Base-by-base conservation (phyloP, 768 basidiomycete genomes). In the Punctularia strigosozonata region DNA sequence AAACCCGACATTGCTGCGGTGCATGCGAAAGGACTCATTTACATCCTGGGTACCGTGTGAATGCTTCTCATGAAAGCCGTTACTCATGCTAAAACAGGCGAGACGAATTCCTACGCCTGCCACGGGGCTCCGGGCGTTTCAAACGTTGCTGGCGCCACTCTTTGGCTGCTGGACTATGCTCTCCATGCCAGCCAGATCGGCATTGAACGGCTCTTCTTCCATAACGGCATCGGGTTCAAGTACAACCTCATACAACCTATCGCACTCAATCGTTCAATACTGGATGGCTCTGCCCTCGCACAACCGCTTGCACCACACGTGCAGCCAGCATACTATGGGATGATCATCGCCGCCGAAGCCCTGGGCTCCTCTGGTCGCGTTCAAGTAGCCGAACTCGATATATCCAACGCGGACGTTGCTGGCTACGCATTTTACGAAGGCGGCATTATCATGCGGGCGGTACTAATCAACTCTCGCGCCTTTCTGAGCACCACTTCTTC, bases 161-260 rank as follows among this genome's bases (percentile, higher is more conserved):
- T 83, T 15, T 83, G 80, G 80, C 62, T 67, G 8, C 56, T 80
- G 43, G 79, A 83, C 51, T 80, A 82, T 52, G 60, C 68, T 2
- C 57, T 84, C 3, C 77, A 67, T 48, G 74, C 76, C 50, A 56
- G 71, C 2, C 68, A 69, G 44, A 53, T 76, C 7, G 73, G 73
- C 3, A 68, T 77, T 20, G 63, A 66, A 21, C 61, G 68, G 36
- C 43, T 77, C 12, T 75, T 68, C 57, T 80, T 78, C 62, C 78
- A 83, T 48, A 63, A 75, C 40, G 80, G 79, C 14, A 60, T 82
- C 38, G 80, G 80, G 1, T 82, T 66, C 58, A 83, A 82, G 56
- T 83, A 81, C 49, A 76, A 72, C 49, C 59, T 80, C 38, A 78
- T 84, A 34, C 80, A 83, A 55, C 81, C 80, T 4, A 51, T 62